Base-by-base conservation (phyloP, 768 basidiomycete species). In the Lentinula boryana region DNA sequence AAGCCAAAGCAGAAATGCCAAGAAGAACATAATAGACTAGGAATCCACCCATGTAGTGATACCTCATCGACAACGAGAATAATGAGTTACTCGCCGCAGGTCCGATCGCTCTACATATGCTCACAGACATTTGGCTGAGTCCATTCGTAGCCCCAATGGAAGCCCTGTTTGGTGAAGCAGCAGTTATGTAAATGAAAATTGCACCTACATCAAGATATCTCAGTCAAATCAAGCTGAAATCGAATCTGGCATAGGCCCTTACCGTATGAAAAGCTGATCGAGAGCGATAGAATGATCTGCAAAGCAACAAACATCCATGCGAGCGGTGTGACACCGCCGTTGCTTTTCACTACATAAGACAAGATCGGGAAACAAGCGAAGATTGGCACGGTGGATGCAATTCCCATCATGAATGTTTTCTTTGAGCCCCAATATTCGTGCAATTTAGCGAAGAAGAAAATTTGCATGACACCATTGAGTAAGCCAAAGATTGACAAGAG, bases 401-500 rank as follows among this genome's bases (percentile, higher is more conserved):
- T 61, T 36, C 54, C 64, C 32, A 55, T 49, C 0, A 63, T 67
- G 40, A 65, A 65, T 46, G 65, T 61, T 13, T 63, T 43, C 33
- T 58, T 60, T 12, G 60, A 41, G 1, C 65, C 68, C 48, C 62
- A 63, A 13, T 59, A 58, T 21, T 64, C 36, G 23, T 43, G 43
- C 32, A 62, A 21, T 27, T 65, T 68, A 23, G 69, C 66, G 43
- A 63, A 57, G 60, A 84, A 72, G 67, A 84, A 81, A 67, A 84
- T 83, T 65, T 84, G 83, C 66, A 84, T 68, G 58, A 82, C 16
- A 38, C 80, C 81, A 63, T 82, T 84, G 57, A 77, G 65, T 15
- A 83, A 61, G 8, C 87, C 86, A 62, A 74, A 80, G 4, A 69
- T 60, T n/a, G 80, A 77, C 62, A 86, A 78, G 59, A 85, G 81